Evolutionary conservation across 2,329 filamentous ascomycete species (phyloP).

Genomic region (Colletotrichum orbiculare): DNA sequence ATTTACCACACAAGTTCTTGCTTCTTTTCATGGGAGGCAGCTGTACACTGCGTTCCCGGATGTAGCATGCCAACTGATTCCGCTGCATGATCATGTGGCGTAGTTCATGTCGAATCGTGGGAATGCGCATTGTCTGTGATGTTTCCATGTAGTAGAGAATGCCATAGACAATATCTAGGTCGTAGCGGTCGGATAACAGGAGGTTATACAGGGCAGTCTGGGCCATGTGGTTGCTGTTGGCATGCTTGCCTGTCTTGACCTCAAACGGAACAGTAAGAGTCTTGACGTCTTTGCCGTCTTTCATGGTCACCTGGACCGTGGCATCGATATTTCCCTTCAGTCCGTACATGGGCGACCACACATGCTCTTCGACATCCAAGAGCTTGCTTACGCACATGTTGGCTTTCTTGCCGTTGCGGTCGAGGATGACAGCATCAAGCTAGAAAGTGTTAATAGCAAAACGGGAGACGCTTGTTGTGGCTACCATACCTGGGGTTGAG

Average conservation of each 20-base stretch:
- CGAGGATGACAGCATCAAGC: constrained; percentile 30
- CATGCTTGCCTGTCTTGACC: constrained; percentile 91
- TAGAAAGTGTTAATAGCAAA: constrained; percentile 43
- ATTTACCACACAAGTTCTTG: constrained; percentile 83
- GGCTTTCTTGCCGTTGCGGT: constrained; percentile 60
- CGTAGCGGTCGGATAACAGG: constrained; percentile 91
- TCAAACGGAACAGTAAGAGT: constrained; percentile 92
- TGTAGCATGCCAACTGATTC: constrained; percentile 87
- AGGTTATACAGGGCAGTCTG: constrained; percentile 96
- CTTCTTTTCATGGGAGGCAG: constrained; percentile 89
- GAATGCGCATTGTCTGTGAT: constrained; percentile 86
- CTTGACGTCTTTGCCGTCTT: constrained; percentile 72
- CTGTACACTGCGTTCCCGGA: constrained; percentile 81
- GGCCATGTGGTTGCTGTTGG: constrained; percentile 84
- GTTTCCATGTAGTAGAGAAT: constrained; percentile 96
- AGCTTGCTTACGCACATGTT: constrained; percentile 92
- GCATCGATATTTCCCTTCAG: constrained; percentile 98
- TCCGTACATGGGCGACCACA: constrained; percentile 98
- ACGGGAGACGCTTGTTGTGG: background rate
- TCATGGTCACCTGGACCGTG: constrained; percentile 88
- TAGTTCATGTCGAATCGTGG: constrained; percentile 86
- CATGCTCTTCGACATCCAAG: constrained; percentile 95
- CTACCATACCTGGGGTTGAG: constrained; percentile 71
- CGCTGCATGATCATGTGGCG: constrained; percentile 97
- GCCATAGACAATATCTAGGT: constrained; percentile 89